Conservation (phyloP, 805 yeast species). For the Pichia paraexigua region DNA sequence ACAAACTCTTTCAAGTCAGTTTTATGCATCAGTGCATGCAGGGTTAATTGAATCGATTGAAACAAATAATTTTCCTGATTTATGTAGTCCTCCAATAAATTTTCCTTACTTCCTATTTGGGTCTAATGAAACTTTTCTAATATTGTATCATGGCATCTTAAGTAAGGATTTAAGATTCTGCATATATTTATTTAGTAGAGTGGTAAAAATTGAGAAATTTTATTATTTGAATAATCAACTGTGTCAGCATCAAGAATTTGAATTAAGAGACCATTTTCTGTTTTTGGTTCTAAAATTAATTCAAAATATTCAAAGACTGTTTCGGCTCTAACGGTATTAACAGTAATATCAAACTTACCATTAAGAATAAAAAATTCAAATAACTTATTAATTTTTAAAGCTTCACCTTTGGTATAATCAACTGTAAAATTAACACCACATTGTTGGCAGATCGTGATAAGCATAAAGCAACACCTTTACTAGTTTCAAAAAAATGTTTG, state of each 20-base stretch:
- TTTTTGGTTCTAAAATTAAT: conserved; percentile 37
- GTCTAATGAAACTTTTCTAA: conserved; percentile 4
- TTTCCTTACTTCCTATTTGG: conserved; percentile 10
- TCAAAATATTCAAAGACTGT: conserved; percentile 32
- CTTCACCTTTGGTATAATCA: conserved; percentile 44
- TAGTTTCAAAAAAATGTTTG: conserved; percentile 38
- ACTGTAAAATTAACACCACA: conserved; percentile 51
- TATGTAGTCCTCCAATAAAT: conserved; percentile 38
- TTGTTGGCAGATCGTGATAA: conserved; percentile 30
- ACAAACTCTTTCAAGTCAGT: conserved; percentile 44
- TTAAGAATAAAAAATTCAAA: conserved; percentile 27
- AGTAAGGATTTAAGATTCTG: conserved; percentile 4
- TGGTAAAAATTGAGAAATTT: conserved; percentile 17
- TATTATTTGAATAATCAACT: conserved; percentile 26
- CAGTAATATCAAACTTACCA: conserved; percentile 50
- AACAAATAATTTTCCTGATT: conserved; percentile 35
- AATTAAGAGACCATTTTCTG: conserved; percentile 40
- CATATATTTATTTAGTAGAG: conserved; percentile 13
- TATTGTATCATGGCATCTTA: not conserved
- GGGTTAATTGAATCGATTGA: conserved; percentile 47
- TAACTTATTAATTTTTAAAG: conserved; percentile 30
- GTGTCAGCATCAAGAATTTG: conserved; percentile 52
- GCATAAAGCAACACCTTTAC: conserved; percentile 43
- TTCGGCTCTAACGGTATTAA: conserved; percentile 59
- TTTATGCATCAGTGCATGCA: conserved; percentile 38